Evolutionary conservation across 2,329 filamentous ascomycete species (phyloP).

Genomic region (Colletotrichum cuscutae): DNA sequence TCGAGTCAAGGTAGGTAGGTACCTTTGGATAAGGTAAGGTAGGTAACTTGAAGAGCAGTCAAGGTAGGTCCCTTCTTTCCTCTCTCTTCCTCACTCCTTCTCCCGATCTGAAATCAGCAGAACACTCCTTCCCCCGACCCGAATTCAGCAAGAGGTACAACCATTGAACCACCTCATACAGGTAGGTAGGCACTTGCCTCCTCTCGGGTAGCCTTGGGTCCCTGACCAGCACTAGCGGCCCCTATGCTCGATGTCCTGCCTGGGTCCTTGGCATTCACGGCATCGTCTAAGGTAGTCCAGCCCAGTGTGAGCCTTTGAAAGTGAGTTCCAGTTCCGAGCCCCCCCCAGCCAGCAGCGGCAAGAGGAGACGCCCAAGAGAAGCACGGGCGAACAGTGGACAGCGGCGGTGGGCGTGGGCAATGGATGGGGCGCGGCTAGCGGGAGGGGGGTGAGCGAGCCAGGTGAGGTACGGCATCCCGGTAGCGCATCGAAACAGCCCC

Average conservation of each 20-base stretch:
- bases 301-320: background rate
- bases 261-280: background rate
- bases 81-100: background rate
- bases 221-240: background rate
- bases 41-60: background rate
- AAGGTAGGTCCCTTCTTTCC: background rate
- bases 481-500: conserved; percentile 36
- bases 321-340: background rate
- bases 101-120: background rate
- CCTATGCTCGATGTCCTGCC: background rate
- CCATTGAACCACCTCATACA: background rate
- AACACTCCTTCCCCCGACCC: background rate
- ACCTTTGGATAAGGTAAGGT: background rate
- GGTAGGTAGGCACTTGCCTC: background rate
- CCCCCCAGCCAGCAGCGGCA: background rate
- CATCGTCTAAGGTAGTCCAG: background rate
- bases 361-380: background rate
- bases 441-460: background rate
- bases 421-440: conserved; percentile 7
- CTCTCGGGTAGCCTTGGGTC: too few species aligned
- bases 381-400: background rate
- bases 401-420: background rate
- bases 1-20: background rate
- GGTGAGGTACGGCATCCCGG: conserved; percentile 14
- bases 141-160: background rate